Conservation (phyloP, 2,329 filamentous ascomycete genomes). For the Aspergillus brasiliensis region DNA sequence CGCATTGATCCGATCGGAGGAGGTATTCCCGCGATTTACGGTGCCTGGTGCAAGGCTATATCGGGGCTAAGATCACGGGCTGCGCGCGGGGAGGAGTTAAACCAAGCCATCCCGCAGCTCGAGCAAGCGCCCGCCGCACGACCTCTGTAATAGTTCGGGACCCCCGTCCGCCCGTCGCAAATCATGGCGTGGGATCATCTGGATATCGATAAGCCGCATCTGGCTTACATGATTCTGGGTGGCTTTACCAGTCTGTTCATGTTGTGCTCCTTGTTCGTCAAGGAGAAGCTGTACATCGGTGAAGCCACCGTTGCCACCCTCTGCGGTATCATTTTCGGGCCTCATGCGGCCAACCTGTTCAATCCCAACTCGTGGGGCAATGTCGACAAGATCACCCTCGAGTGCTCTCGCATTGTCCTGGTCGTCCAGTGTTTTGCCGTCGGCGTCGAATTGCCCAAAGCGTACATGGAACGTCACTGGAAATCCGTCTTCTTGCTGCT, state of each 20-base stretch:
- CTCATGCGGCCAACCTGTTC: slow-evolving; percentile 66
- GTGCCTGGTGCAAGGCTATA: slow-evolving; percentile 7
- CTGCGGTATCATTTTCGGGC: slow-evolving; percentile 71
- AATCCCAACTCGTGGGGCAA: slow-evolving; percentile 65
- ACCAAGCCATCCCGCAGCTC: not conserved
- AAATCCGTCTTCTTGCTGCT: slow-evolving; percentile 84
- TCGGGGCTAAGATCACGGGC: slow-evolving; percentile 1
- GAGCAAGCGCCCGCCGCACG: not conserved
- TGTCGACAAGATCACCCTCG: slow-evolving; percentile 67
- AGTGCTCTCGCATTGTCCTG: slow-evolving; percentile 71
- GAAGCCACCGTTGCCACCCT: slow-evolving; percentile 89
- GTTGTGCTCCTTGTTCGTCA: slow-evolving; percentile 96
- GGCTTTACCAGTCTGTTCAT: slow-evolving; percentile 98
- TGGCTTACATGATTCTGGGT: slow-evolving; percentile 98
- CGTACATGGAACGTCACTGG: slow-evolving; percentile 98
- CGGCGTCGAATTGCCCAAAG: slow-evolving; percentile 68
- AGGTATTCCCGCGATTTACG: slow-evolving; percentile 1
- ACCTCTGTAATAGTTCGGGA: too few relatives aligned
- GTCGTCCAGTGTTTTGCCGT: slow-evolving; percentile 75
- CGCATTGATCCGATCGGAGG: slow-evolving; percentile 14
- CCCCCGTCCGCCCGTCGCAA: slow-evolving; percentile 10
- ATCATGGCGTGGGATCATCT: slow-evolving; percentile 56
- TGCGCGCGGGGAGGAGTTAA: not conserved
- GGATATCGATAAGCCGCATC: slow-evolving; percentile 83
- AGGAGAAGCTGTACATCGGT: slow-evolving; percentile 97